Conservation (phyloP, 768 basidiomycete genomes). For the Leccinum uliginosum region DNA sequence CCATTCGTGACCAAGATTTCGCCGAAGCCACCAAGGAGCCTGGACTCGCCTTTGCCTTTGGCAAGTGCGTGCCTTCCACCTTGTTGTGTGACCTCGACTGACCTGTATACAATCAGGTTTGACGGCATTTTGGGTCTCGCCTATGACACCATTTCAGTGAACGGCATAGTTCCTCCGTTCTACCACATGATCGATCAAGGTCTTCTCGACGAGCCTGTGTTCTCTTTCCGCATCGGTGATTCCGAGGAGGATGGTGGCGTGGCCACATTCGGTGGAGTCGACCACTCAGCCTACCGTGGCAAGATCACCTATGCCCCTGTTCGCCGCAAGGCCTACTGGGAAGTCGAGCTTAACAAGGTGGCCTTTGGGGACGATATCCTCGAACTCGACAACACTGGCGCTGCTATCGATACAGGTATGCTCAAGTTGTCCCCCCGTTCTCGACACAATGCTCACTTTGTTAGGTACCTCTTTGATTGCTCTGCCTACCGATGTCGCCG, state of each 20-base stretch:
- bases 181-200: conserved; percentile 85
- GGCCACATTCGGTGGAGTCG: conserved; percentile 88
- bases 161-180: conserved; percentile 89
- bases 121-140: conserved; percentile 94
- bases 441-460: conserved; percentile 2
- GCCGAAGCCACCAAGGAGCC: conserved; percentile 96
- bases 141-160: conserved; percentile 95
- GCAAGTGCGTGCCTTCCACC: conserved; percentile 56
- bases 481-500: conserved; percentile 89
- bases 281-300: conserved; percentile 71
- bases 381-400: conserved; percentile 90
- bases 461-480: conserved; percentile 91
- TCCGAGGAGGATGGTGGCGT: conserved; percentile 89
- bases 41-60: conserved; percentile 95
- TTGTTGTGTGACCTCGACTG: background rate
- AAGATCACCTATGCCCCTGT: conserved; percentile 83
- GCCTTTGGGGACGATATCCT: conserved; percentile 81
- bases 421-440: background rate
- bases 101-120: conserved; percentile 49
- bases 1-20: conserved; percentile 74
- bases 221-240: conserved; percentile 89
- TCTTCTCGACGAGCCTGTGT: conserved; percentile 81
- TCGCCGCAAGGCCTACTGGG: conserved; percentile 96
- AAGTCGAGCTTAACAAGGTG: conserved; percentile 89
- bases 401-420: conserved; percentile 84